Conservation (phyloP, 1,284 basidiomycete species). For the Rugiboletus extremiorientalis region DNA sequence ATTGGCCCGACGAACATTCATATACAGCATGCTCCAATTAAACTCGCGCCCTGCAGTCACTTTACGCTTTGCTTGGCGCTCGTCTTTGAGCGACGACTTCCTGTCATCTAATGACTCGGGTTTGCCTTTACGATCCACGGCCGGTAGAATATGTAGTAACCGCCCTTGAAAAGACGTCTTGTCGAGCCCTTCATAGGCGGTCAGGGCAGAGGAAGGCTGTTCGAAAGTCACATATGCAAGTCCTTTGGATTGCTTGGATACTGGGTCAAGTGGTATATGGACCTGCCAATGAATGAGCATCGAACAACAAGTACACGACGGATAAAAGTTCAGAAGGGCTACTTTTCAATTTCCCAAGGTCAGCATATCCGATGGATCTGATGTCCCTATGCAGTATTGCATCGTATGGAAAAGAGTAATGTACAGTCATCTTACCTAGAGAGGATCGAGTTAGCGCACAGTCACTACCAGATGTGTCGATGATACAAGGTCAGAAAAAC, state of each 20-base stretch:
- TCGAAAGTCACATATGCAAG: conserved; percentile 83
- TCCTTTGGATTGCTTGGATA: conserved; percentile 75
- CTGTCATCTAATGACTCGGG: conserved; percentile 46
- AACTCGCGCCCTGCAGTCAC: conserved; percentile 80
- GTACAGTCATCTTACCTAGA: conserved; percentile 17
- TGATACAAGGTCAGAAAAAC: conserved; percentile 28
- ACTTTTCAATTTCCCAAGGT: background rate
- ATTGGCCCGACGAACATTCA: conserved; percentile 78
- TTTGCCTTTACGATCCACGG: conserved; percentile 61
- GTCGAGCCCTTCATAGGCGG: conserved; percentile 80
- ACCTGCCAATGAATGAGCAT: conserved; percentile 48
- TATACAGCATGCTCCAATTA: conserved; percentile 96
- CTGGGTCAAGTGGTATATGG: conserved; percentile 77
- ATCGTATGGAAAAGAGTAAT: background rate
- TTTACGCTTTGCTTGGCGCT: conserved; percentile 72
- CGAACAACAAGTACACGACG: background rate
- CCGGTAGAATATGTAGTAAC: conserved; percentile 87
- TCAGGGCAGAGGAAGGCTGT: conserved; percentile 64
- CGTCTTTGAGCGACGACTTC: conserved; percentile 65
- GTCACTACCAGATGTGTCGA: background rate
- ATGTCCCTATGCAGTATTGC: background rate
- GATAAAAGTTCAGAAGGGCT: background rate
- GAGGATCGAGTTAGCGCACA: conserved; percentile 1
- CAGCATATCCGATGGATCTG: background rate
- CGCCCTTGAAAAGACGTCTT: conserved; percentile 91